Conservation (phyloP, 768 basidiomycete species). For the Candolleomyces efflorescens region DNA sequence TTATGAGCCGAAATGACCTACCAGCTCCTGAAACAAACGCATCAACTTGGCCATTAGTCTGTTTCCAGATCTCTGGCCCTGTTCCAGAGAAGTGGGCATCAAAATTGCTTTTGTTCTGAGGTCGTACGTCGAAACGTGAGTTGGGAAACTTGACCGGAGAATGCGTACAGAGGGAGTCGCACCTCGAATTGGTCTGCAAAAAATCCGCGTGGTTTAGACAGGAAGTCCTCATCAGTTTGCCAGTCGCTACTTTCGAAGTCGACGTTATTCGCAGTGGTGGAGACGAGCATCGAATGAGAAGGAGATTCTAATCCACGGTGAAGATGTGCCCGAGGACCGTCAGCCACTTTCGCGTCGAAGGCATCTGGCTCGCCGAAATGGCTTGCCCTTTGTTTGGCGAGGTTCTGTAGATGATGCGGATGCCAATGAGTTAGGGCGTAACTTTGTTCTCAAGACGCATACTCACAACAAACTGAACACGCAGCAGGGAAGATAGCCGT, state of each 20-base stretch:
- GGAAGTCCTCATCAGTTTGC: constrained; percentile 36
- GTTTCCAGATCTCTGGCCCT: constrained; percentile 93
- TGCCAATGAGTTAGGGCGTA: background rate
- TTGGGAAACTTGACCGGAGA: background rate
- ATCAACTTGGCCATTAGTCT: constrained; percentile 76
- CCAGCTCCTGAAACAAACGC: constrained; percentile 93
- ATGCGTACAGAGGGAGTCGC: background rate
- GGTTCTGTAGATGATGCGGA: constrained; percentile 53
- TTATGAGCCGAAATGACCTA: constrained; percentile 19
- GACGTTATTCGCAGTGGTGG: constrained; percentile 41
- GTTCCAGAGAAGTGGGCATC: constrained; percentile 87
- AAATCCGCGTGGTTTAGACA: constrained; percentile 66
- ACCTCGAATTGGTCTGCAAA: constrained; percentile 97
- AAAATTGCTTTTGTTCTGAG: constrained; percentile 83
- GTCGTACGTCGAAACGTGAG: background rate
- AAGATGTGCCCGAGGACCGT: constrained; percentile 15
- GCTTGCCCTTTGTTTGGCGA: constrained; percentile 75
- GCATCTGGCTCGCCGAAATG: constrained; percentile 56
- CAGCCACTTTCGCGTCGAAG: constrained; percentile 17
- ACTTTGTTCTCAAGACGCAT: no score
- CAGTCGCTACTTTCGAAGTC: constrained; percentile 32
- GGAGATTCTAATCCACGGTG: constrained; percentile 33
- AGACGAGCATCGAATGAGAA: constrained; percentile 44
- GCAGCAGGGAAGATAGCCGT: constrained; percentile 37
- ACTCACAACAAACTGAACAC: constrained; percentile 8